phyloP scores from a whole-genome alignment of 164 flowering plant genomes.

The Litsea cubeba region DNA sequence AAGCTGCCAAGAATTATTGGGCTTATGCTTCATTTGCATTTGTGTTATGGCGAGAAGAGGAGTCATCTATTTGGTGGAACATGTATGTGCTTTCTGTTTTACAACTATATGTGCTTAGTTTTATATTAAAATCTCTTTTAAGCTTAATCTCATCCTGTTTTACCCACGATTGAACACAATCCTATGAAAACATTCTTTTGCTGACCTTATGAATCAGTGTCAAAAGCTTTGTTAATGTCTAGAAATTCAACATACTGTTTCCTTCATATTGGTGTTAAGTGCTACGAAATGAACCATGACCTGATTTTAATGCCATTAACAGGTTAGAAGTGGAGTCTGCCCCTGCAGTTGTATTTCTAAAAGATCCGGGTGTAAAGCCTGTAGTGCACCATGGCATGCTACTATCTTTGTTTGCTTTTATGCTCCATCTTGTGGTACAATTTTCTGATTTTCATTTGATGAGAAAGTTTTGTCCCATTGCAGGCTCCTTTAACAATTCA shows the following conservation, averaged over 20 bases:
- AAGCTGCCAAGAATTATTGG: constrained; percentile 67
- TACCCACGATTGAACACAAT: too few species aligned
- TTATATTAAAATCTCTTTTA: background rate
- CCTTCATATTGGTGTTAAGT: too few species aligned
- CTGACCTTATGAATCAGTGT: background rate
- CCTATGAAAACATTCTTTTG: background rate
- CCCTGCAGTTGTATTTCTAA: constrained; percentile 82
- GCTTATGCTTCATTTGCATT: constrained; percentile 76
- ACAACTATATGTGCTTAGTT: background rate
- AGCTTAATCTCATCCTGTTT: background rate
- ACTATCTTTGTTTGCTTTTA: constrained; percentile 3
- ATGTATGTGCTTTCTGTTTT: constrained; percentile 31
- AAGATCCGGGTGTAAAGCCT: constrained; percentile 84
- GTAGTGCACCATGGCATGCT: constrained; percentile 66
- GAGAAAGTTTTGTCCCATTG: constrained; percentile 14
- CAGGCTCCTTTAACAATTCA: constrained; percentile 61
- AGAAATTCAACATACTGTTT: background rate
- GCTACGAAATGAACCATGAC: background rate
- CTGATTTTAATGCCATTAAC: constrained; percentile 8
- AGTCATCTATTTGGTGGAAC: constrained; percentile 80
- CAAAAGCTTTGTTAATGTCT: background rate
- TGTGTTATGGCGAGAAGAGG: constrained; percentile 84
- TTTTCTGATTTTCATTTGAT: background rate
- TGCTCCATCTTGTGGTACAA: background rate
- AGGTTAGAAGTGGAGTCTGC: constrained; percentile 95